These are phyloP conservation scores for Candida sonorensis DNA, from an alignment of 805 yeast genomes.

Conservation along the genomic window DNA sequence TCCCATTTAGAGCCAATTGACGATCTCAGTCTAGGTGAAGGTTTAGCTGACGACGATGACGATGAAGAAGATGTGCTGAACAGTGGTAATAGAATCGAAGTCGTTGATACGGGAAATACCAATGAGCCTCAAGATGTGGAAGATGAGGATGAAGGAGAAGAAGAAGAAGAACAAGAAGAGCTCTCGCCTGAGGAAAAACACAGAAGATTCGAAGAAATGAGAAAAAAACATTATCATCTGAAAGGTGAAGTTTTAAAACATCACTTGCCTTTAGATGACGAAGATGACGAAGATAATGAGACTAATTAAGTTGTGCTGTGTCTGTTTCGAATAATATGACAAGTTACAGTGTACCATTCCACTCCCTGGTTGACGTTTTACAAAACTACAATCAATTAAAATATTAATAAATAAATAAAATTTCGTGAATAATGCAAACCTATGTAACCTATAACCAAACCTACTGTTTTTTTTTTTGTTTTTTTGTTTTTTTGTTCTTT, in stretches of 20 bases:
- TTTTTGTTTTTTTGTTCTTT: too few species aligned
- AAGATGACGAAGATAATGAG: constrained; percentile 15
- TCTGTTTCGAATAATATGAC: too few species aligned
- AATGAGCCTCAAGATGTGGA: constrained; percentile 11
- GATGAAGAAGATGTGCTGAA: constrained; percentile 6
- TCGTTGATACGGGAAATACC: too few species aligned
- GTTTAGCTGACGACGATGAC: constrained; percentile 20
- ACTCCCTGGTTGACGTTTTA: too few species aligned
- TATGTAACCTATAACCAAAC: too few species aligned
- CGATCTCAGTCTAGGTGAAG: constrained; percentile 28
- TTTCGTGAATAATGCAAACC: too few species aligned
- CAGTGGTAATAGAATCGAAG: constrained; percentile 13
- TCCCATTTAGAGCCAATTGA: constrained; percentile 6
- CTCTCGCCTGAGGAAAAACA: constrained; percentile 41
- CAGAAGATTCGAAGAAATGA: constrained; percentile 63
- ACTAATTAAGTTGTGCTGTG: not conserved
- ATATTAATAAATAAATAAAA: too few species aligned
- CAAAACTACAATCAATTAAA: too few species aligned
- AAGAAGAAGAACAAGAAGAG: constrained; percentile 32
- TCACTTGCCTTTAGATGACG: constrained; percentile 29
- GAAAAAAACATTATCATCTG: constrained; percentile 72
- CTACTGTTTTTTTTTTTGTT: too few species aligned
- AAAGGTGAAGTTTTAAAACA: constrained; percentile 43
- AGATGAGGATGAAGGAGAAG: constrained; percentile 19
- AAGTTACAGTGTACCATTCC: too few species aligned